Percentiles rank a stretch among this genome's conserved stretches.
phyloP scores from a whole-genome alignment of 257 asterid species.

The Craterostigma plantagineum region DNA sequence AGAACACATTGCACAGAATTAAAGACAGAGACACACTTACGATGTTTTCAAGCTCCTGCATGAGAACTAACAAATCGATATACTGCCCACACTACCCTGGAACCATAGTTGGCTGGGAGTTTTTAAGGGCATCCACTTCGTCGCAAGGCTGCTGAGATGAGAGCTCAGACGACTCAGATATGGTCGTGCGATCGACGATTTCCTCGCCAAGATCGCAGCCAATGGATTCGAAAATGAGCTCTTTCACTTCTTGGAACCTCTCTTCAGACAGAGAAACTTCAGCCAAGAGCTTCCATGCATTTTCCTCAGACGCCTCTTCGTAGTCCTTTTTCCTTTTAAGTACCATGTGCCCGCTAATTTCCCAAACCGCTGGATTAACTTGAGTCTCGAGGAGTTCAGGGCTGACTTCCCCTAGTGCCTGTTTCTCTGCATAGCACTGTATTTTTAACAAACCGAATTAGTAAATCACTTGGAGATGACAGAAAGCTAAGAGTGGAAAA shows the following conservation, averaged over 20 bases:
- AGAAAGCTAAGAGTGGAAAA: too few species aligned
- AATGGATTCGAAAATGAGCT: constrained; percentile 64
- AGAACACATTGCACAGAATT: too few species aligned
- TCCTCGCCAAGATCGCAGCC: constrained; percentile 18
- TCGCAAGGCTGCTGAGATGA: too few species aligned
- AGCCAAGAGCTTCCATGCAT: constrained; percentile 86
- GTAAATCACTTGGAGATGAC: too few species aligned
- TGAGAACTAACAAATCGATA: too few species aligned
- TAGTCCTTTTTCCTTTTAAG: constrained; percentile 76
- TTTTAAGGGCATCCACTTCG: too few species aligned
- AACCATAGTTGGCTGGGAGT: too few species aligned
- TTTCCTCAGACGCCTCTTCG: constrained; percentile 67
- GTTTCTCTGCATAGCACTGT: constrained; percentile 98
- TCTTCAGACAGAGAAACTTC: constrained; percentile 87
- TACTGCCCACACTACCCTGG: too few species aligned
- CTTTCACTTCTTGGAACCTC: constrained; percentile 82
- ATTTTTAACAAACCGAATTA: constrained; percentile 14
- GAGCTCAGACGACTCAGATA: constrained; percentile 17
- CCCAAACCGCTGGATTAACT: constrained; percentile 98
- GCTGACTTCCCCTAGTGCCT: constrained; percentile 88
- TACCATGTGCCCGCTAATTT: constrained; percentile 95
- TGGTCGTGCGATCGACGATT: not conserved
- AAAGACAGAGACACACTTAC: too few species aligned
- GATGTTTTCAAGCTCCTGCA: too few species aligned
- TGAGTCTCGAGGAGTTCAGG: constrained; percentile 87